Base-by-base conservation (phyloP, 768 basidiomycete genomes). In the Pleurotus tuoliensis region DNA sequence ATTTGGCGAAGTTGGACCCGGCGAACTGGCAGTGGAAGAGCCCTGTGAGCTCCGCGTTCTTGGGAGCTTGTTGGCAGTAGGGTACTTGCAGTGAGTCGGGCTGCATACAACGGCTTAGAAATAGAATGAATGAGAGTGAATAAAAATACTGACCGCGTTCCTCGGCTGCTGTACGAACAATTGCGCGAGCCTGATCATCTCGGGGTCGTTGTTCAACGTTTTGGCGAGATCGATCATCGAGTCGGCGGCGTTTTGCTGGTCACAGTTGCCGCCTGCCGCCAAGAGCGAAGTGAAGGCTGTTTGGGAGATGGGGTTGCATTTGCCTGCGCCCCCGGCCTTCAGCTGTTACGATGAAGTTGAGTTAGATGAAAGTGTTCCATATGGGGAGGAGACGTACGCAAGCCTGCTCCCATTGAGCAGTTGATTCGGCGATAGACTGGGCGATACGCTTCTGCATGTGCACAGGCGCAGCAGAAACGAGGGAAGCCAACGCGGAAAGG, bases 21-120 rank as follows among this genome's bases (percentile, higher is more conserved):
- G 64, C 63, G 60, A 79, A 79, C 62, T 82, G 78, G 59, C 79
- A 80, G 46, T 82, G 80, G 75, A 81, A 80, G n/a, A 82, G 68
- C 1, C 79, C 79, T 46, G 73, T 69, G 27, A 82, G 76, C 63
- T 81, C 79, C 0, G 66, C 40, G 58, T 81, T 80, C 66, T 71
- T 69, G 8, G 80, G 79, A 0, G 77, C 77, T 13, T 66, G 62
- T 57, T 81, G 79, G 63, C 80, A 82, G 63, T 80, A 82, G 5
- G 78, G 79, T 9, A 75, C 71, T 58, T 74, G 71, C 11, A 78
- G 69, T 46, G 72, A 75, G 61, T 75, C 75, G 46, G 80, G 78
- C 75, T 79, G 43, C n/a, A 60, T 30, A 52, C 50, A 11, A 8
- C 30, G 11, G 30, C 30, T 30, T 30, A 30, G 30, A 30, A 11